Base-by-base conservation (phyloP, 2,329 filamentous ascomycete genomes). In the Hymenoscyphus scutula region DNA sequence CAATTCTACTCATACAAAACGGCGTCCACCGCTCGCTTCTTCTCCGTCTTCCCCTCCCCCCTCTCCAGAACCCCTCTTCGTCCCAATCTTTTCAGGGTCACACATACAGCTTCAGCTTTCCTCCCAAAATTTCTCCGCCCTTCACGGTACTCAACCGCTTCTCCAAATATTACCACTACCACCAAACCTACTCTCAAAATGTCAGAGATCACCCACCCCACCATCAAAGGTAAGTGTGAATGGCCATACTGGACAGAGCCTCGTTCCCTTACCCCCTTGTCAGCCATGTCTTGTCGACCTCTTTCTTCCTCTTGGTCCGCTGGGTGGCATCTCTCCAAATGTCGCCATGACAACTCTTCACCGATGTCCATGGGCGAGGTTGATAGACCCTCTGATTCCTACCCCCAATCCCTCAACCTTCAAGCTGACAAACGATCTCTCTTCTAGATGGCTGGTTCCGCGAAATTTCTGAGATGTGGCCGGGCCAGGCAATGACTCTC, bases 391-490 rank as follows among this genome's bases (percentile, higher is more conserved):
- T 27, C 27, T 41, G 25, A 55, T 60, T 60, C 53, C 54, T 45
- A 23, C 30, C 34, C 55, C n/a, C 37, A 53, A 59, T 29, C 23
- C 45, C 1, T 51, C 45, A 30, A 29, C 32, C 34, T 53, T 67
- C 38, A 53, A 29, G 63, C 67, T 70, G 56, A 66, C 62, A 56
- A 38, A 61, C 58, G 25, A 59, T n/a, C n/a, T 37, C n/a, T 57
- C 56, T 30, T 64, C 17, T 71, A 97, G 95, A 98, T 97, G 95
- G 94, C 82, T 99, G 95, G 95, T 99, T 99, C 89, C 91, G 92
- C 79, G 95, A 99, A 83, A 93, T 97, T 81, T 96, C 91, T 72
- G 83, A 95, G 76, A 98, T 99, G 94, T 99, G 95, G 95, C 94
- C 95, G 67, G 85, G 95, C 77, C 95, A 98, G 83, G 95, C 95